Percentiles rank a stretch among this genome's conserved stretches.
These are phyloP conservation scores for Wickerhamomyces alni DNA, from an alignment of 805 yeast genomes.

Conservation along the genomic window DNA sequence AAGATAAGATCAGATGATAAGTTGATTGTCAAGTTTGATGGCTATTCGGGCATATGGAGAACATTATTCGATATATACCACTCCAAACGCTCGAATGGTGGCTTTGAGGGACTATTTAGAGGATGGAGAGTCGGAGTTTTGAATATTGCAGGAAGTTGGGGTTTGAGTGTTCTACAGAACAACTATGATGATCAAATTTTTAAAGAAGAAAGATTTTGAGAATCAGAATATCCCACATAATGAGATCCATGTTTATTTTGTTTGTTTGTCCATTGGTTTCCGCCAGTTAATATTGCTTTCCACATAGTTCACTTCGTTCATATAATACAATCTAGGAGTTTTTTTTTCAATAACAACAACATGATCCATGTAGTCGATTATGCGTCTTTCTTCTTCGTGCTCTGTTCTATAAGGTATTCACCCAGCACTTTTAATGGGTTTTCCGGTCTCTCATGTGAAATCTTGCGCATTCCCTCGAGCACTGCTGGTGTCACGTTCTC, in stretches of 20 bases:
- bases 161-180: constrained; percentile 53
- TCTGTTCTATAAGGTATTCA: constrained; percentile 41
- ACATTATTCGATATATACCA: constrained; percentile 42
- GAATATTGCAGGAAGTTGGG: constrained; percentile 80
- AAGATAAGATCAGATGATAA: constrained; percentile 39
- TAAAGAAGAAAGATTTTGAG: constrained; percentile 34
- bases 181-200: constrained; percentile 38
- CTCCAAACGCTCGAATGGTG: constrained; percentile 36
- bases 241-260: no score
- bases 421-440: constrained; percentile 33
- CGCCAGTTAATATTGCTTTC: no score
- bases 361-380: no score
- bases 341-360: no score
- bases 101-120: constrained; percentile 56
- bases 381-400: constrained; percentile 5
- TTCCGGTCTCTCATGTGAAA: constrained; percentile 41
- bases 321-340: no score
- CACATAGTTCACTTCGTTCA: no score
- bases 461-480: constrained; percentile 54
- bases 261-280: no score
- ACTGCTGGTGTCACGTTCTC: constrained; percentile 56
- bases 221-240: neutral
- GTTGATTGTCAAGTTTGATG: constrained; percentile 54
- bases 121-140: constrained; percentile 90
- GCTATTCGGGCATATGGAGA: constrained; percentile 48